Conservation (phyloP, 257 asterid species). For the Solanum stenotomum region DNA sequence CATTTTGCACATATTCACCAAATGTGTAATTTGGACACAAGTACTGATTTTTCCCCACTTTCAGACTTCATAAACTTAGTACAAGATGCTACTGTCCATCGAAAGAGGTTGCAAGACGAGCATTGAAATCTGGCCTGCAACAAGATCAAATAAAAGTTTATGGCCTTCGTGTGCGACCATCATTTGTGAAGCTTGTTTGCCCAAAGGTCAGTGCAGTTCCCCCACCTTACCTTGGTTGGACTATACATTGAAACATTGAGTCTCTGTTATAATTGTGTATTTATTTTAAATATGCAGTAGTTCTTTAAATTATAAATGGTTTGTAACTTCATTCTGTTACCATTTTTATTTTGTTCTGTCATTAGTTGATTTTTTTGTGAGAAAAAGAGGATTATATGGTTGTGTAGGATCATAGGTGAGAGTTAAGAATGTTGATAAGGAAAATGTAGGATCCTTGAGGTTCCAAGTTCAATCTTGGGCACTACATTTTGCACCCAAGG, state of each 20-base stretch:
- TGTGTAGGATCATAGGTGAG: neutral
- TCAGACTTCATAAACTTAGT: slow-evolving; percentile 44
- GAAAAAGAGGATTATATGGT: neutral
- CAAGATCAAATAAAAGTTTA: slow-evolving; percentile 73
- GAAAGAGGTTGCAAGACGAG: slow-evolving; percentile 88
- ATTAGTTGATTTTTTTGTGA: neutral
- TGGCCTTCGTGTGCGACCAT: slow-evolving; percentile 95
- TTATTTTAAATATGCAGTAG: too few relatives aligned
- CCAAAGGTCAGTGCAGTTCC: slow-evolving; percentile 48
- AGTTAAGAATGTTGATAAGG: neutral
- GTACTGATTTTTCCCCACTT: too few relatives aligned
- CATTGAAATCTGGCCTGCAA: slow-evolving; percentile 74
- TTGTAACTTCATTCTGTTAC: too few relatives aligned
- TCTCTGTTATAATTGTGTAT: too few relatives aligned
- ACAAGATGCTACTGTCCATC: slow-evolving; percentile 95
- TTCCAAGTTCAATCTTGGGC: too few relatives aligned
- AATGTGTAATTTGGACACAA: too few relatives aligned
- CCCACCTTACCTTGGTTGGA: neutral
- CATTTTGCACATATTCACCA: too few relatives aligned
- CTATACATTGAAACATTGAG: too few relatives aligned
- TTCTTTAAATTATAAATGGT: too few relatives aligned
- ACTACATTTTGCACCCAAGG: too few relatives aligned
- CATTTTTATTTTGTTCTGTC: neutral
- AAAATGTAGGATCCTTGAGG: too few relatives aligned
- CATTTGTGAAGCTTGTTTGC: slow-evolving; percentile 74